Evolutionary conservation across 495 filamentous ascomycete genomes (phyloP), one percentile per base, ranked within the genome.

Genomic region (Aspergillus steynii): DNA sequence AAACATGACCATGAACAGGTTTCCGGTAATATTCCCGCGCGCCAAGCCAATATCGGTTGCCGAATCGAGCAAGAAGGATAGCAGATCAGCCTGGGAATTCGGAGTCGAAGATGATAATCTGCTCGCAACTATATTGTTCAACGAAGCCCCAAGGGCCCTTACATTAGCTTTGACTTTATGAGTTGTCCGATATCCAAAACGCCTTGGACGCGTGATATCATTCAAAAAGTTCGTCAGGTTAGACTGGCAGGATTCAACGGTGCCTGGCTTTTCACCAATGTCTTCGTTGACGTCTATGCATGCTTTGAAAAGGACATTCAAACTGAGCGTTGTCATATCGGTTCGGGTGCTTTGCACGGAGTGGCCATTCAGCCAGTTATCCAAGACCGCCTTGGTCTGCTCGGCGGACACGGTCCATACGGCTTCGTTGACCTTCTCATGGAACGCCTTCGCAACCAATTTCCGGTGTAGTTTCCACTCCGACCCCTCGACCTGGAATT

Each of bases 1-100:
- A 26, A 60, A 60, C 10, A 59, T 45, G 25, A 64, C 59, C 14
- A 64, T 12, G 28, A 64, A 64, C 12, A 57, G 15, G 34, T 64
- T 64, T 20, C 61, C 61, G 0, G 20, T 46, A 51, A 60, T 37
- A 6, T 64, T 56, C 1, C 50, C 53, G 2, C 29, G 9, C 0
- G 52, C 7, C 4, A 64, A 20, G 1, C 20, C 15, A 29, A 7
- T 27, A 1, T 50, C n/a, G 8, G 29, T 29, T 4, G 56, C 45
- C 1, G 42, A n/a, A 0, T 28, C 5, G 5, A 59, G 29, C 32
- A 63, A 45, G 14, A 49, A 51, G 7, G 60, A 62, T 8, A 62
- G 27, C 2, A 62, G 27, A 34, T 62, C 59, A 3, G 15, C 14
- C 1, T 45, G 53, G 10, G 12, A 20, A 5, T 32, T 31, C 5